Percentiles rank a stretch among this genome's conserved stretches.
phyloP scores from a whole-genome alignment of 805 yeast species.

The Clavispora carvajalis region DNA sequence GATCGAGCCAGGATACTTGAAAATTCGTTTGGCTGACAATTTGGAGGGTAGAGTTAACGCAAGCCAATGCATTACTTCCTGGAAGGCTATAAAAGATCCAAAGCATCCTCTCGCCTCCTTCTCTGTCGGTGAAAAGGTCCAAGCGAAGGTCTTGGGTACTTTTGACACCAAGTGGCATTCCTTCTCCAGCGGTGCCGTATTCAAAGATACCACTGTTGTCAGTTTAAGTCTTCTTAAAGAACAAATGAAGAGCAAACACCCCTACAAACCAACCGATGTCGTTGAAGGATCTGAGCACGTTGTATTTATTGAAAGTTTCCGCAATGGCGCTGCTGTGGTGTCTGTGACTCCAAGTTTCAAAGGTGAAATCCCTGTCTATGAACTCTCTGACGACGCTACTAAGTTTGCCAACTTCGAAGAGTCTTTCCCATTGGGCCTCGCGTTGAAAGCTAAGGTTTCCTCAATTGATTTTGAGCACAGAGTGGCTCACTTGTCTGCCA shows the following conservation, averaged over 20 bases:
- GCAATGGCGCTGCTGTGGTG: conserved; percentile 60
- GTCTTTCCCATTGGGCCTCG: conserved; percentile 69
- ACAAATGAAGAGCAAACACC: conserved; percentile 21
- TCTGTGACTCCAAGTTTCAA: conserved; percentile 62
- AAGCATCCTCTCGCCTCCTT: conserved; percentile 56
- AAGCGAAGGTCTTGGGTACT: conserved; percentile 68
- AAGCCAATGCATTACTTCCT: conserved; percentile 56
- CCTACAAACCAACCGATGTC: conserved; percentile 20
- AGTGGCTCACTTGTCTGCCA: conserved; percentile 45
- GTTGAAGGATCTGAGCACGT: conserved; percentile 45
- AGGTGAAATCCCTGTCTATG: conserved; percentile 63
- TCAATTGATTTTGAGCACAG: conserved; percentile 51
- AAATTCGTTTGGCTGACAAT: conserved; percentile 71
- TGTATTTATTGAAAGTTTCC: conserved; percentile 63
- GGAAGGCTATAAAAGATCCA: conserved; percentile 49
- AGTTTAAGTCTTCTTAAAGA: conserved; percentile 58
- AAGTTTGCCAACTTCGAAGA: conserved; percentile 45
- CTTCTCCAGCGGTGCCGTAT: conserved; percentile 51
- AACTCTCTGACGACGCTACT: conserved; percentile 52
- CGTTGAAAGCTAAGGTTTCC: conserved; percentile 53
- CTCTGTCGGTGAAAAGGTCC: conserved; percentile 51
- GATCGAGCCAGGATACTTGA: conserved; percentile 67
- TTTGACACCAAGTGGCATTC: conserved; percentile 67
- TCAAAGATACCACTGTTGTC: conserved; percentile 46
- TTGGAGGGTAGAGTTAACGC: conserved; percentile 76